Conservation (phyloP, 2,329 filamentous ascomycete species). For the Fusarium lateritium region DNA sequence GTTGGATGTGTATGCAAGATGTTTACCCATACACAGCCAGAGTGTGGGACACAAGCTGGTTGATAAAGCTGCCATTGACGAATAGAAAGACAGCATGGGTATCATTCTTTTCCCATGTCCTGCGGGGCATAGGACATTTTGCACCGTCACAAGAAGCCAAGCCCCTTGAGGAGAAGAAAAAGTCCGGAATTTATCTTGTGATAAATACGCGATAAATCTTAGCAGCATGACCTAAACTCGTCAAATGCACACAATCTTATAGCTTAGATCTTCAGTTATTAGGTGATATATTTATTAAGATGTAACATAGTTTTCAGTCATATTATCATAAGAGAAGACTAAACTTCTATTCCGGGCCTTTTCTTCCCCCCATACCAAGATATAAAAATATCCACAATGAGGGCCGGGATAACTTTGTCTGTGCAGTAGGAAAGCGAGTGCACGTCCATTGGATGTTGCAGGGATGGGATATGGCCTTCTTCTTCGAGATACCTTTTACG, state of each 20-base stretch:
- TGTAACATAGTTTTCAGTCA: too few relatives aligned
- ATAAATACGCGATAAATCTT: too few relatives aligned
- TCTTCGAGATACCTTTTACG: constrained; percentile 21
- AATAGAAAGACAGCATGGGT: constrained; percentile 21
- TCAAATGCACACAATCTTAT: too few relatives aligned
- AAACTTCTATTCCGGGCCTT: too few relatives aligned
- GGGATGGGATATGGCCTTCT: constrained; percentile 17
- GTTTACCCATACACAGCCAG: not conserved
- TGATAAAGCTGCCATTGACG: constrained; percentile 32
- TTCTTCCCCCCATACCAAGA: not conserved
- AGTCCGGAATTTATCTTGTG: too few relatives aligned
- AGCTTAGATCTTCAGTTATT: too few relatives aligned
- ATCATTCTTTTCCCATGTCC: not conserved
- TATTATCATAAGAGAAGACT: too few relatives aligned
- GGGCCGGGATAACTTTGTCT: constrained; percentile 3
- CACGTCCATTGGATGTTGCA: constrained; percentile 3
- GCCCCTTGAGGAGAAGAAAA: too few relatives aligned
- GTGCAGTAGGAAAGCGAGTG: not conserved
- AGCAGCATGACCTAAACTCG: too few relatives aligned
- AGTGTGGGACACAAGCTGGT: constrained; percentile 9
- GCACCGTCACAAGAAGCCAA: not conserved
- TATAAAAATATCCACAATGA: constrained; percentile 10
- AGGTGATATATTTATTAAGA: too few relatives aligned
- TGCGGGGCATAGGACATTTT: constrained; percentile 29
- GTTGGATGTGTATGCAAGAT: constrained; percentile 10